These are phyloP conservation scores for Linum lewisii DNA, from an alignment of 345 rosid species.

Conservation along the genomic window DNA sequence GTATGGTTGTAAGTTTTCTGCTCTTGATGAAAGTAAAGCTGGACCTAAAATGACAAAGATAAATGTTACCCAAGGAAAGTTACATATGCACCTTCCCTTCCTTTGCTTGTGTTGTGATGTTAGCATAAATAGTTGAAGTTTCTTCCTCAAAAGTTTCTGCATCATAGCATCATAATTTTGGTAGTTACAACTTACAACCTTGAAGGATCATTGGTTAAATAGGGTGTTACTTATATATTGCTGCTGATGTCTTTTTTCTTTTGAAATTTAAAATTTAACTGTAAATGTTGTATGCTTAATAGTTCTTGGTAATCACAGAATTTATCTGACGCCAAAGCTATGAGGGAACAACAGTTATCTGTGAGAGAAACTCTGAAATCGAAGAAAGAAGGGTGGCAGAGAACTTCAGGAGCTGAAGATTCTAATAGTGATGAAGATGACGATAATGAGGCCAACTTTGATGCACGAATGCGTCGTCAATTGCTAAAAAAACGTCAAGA, in stretches of 20 bases:
- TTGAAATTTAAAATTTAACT: not conserved
- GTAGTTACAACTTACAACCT: too few relatives aligned
- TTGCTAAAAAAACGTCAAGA: constrained; percentile 60
- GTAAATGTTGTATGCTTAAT: not conserved
- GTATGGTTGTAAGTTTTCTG: too few relatives aligned
- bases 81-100: not conserved
- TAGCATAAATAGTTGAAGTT: not conserved
- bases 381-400: constrained; percentile 44
- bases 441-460: constrained; percentile 66
- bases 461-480: constrained; percentile 75
- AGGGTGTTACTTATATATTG: not conserved
- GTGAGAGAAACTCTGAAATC: constrained; percentile 69
- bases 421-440: constrained; percentile 28
- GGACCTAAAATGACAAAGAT: too few relatives aligned
- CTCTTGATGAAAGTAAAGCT: too few relatives aligned
- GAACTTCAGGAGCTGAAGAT: constrained; percentile 35
- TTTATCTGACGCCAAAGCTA: constrained; percentile 33
- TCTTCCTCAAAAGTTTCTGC: not conserved
- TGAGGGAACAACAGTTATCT: constrained; percentile 58
- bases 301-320: constrained; percentile 34
- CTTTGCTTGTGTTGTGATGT: not conserved
- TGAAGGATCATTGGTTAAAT: not conserved
- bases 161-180: not conserved
- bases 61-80: too few relatives aligned
- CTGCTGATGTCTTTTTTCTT: not conserved